phyloP scores from a whole-genome alignment of 192 early-diverging fungal species.

The Thamnidium elegans region DNA sequence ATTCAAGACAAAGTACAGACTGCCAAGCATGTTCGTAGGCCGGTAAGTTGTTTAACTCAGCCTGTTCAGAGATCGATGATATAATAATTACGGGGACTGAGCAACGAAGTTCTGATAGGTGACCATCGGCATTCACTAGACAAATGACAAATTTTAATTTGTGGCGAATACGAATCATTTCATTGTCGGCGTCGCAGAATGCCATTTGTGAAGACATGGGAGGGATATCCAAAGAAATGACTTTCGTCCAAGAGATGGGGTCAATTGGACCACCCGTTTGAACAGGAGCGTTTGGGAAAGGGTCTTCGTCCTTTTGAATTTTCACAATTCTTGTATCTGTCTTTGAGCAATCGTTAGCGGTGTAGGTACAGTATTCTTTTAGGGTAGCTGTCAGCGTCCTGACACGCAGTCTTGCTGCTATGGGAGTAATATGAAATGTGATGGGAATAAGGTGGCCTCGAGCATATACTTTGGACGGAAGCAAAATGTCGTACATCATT shows the following conservation, averaged over 20 bases:
- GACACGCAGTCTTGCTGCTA: slow-evolving; percentile 39
- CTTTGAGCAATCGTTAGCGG: slow-evolving; percentile 17
- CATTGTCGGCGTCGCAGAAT: slow-evolving; percentile 31
- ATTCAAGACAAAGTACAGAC: too few relatives aligned
- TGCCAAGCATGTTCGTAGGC: slow-evolving; percentile 28
- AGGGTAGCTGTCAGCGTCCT: slow-evolving; percentile 43
- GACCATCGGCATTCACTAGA: slow-evolving; percentile 16
- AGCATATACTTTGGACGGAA: slow-evolving; percentile 49
- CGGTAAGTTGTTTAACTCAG: slow-evolving; percentile 15
- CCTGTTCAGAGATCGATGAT: neutral
- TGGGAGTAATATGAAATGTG: slow-evolving; percentile 42
- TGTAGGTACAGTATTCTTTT: slow-evolving; percentile 55
- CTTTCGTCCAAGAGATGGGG: slow-evolving; percentile 2
- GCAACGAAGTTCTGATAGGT: slow-evolving; percentile 32
- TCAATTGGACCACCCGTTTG: neutral
- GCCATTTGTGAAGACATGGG: slow-evolving; percentile 8
- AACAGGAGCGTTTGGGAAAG: neutral
- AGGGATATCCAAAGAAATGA: slow-evolving; percentile 3
- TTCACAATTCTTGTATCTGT: slow-evolving; percentile 4
- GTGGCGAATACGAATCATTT: slow-evolving; percentile 30
- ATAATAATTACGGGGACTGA: slow-evolving; percentile 31
- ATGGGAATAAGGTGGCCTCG: slow-evolving; percentile 52
- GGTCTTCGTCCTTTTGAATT: neutral
- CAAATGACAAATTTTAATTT: slow-evolving; percentile 35
- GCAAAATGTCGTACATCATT: slow-evolving; percentile 50